Base-by-base conservation (phyloP, 805 yeast genomes). In the Wickerhamiella dianesei region DNA sequence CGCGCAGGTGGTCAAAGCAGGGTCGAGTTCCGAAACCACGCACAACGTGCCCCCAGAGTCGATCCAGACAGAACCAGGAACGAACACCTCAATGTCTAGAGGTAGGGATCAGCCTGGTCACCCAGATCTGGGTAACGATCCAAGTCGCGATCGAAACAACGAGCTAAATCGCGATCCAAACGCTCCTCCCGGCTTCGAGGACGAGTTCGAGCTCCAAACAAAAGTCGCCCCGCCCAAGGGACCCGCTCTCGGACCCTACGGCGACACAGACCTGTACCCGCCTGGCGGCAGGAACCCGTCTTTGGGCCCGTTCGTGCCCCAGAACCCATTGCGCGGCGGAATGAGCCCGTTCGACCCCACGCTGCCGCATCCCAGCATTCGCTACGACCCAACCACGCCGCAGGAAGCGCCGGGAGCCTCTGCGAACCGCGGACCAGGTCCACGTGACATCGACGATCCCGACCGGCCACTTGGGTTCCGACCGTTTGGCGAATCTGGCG, bases 181-280 rank as follows among this genome's bases (percentile, higher is more conserved):
- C 3, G 56, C 55, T 2, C 66, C 66, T 4, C 71, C 71, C 1
- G 69, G 66, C 4, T 67, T 72, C 52, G 76, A 72, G 39, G 74
- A 72, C 53, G 71, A 67, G 48, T 60, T 60, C 45, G 61, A 63
- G 41, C 50, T 64, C 40, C 44, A 41, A 8, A 25, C 32, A 25
- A 25, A 12, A 25, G 6, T 12, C 32, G 12, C 29, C 20, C 20
- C 13, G 14, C 29, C 17, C 16, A 22, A 14, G 5, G 48, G 47
- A 9, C 52, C 52, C 35, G 50, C 56, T 18, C 53, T 54, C 18
- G 51, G 50, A n/a, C 56, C 60, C 4, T 58, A 64, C 40, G 72
- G 72, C 21, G 60, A 61, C 19, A 53, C 53, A 17, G 72, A 68
- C 44, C 46, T 66, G 25, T 53, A 61, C 40, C 72, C 72, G 9